Evolutionary conservation across 2,329 filamentous ascomycete genomes (phyloP), one percentile per base, ranked within the genome.

Genomic region (Alternaria hordeiaustralica): DNA sequence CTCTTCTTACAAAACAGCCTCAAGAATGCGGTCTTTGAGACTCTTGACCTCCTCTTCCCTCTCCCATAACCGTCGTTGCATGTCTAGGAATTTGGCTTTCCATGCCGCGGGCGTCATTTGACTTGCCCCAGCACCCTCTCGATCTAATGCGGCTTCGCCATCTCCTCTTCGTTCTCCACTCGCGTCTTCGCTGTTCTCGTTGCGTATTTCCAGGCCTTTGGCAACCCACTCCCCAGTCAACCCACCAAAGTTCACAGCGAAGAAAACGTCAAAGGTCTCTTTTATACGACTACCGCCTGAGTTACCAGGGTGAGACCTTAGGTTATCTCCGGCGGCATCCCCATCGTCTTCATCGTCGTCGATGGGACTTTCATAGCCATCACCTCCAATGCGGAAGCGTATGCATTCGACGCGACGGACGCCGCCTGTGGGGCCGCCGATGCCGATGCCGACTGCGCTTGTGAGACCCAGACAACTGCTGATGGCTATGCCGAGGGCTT

Each of bases 221-320:
- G 82, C 76, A 20, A 74, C 75, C 72, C 84, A 85, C 51, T 80
- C 77, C 0, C 82, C 83, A 1, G 70, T 76, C 33, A 83, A 72
- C 0, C 78, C 77, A 3, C 81, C 82, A 66, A 84, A 80, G 2
- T 75, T 72, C 3, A 82, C 76, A 3, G 71, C 77, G 76, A 84
- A 85, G 26, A 69, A 78, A 2, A 85, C 71, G 57, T 85, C 83
- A 56, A 82, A 85, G 0, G 80, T 77, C 55, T 82, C 79, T 28
- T 75, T 75, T 18, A 82, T 70, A 4, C 44, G 66, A 2, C 62
- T 70, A 23, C 64, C 57, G 1, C 21, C 21, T 21, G 36, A 18
- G 36, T 41, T 41, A 10, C 65, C 61, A 45, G 18, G 18, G 6
- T 12, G 20, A 7, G 43, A 36, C 7, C 68, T 36, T 12, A 68